phyloP scores from a whole-genome alignment of 2,329 filamentous ascomycete species.

The Monascus ruber region DNA sequence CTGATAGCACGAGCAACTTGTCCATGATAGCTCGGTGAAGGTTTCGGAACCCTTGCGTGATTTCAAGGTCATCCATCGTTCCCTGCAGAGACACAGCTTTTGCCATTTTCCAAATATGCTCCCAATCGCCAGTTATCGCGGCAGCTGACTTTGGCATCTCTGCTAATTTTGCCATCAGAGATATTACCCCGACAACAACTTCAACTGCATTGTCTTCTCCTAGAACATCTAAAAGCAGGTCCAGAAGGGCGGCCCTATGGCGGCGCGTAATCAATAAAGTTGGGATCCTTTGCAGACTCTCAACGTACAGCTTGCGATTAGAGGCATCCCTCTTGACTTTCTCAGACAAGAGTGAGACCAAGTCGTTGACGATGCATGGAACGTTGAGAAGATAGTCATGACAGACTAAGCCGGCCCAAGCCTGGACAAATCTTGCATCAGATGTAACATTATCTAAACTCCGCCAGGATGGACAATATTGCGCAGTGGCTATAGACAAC shows the following conservation, averaged over 20 bases:
- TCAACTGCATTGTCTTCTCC: constrained; percentile 15
- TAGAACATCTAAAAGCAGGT: constrained; percentile 23
- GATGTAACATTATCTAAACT: constrained; percentile 15
- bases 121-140: constrained; percentile 22
- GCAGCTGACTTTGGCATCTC: constrained; percentile 29
- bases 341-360: constrained; percentile 22
- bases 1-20: constrained; percentile 23
- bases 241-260: constrained; percentile 22
- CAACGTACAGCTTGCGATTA: constrained; percentile 19
- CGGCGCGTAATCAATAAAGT: constrained; percentile 26
- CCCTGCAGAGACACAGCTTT: constrained; percentile 21
- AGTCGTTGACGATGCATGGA: constrained; percentile 21
- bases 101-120: constrained; percentile 25
- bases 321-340: constrained; percentile 18
- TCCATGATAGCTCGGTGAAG: constrained; percentile 23
- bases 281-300: constrained; percentile 27
- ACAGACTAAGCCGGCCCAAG: constrained; percentile 27
- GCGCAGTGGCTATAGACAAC: constrained; percentile 18
- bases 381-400: constrained; percentile 28
- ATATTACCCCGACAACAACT: constrained; percentile 20
- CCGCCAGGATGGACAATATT: constrained; percentile 14
- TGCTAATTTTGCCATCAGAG: constrained; percentile 29
- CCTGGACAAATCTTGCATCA: constrained; percentile 22
- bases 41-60: constrained; percentile 27
- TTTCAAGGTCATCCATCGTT: constrained; percentile 20